Base-by-base conservation (phyloP, 139 green algal genomes). In the Coelastrella sp. region DNA sequence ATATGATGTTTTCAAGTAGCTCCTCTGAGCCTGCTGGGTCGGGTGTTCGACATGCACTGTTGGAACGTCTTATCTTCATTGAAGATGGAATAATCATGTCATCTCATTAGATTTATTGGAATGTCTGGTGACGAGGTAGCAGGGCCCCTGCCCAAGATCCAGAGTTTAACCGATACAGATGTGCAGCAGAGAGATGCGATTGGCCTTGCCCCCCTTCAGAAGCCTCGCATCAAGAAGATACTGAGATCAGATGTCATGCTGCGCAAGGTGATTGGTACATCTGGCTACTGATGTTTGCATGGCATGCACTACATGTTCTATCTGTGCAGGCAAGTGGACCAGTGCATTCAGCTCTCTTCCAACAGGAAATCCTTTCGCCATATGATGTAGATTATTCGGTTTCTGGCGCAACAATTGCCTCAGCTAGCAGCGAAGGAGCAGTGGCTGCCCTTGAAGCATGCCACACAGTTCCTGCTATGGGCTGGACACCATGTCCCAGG, bases 381-480 rank as follows among this genome's bases (percentile, higher is more conserved):
- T n/a, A n/a, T 9, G 7, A 64, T 64, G 53, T 27, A 64, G 53
- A 64, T 64, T 1, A 64, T 64, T 32, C 17, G 11, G 5, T 6
- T 45, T 38, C 15, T 77, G 1, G 62, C 79, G 2, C 30, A 38
- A 11, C 25, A 25, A 5, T 17, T 80, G 35, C 80, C 80, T 5
- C 4, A 38, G 37, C 67, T 79, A 8, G 80, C 68, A 50, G 23
- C 35, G n/a, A 25, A 71, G 50, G 67, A 23, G 11, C 48, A 67
- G 11, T 90, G 87, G 87, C 4, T 13, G 45, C 69, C 53, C 0
- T 32, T 86, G 11, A n/a, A 38, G 2, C 77, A 69, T 5, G 67
- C 83, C 7, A 19, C 83, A 51, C 68, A 84, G 62, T 62, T 86
- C 17, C 30, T 86, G 67, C 66, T 86, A 67, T 86, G 80, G 67